A percentile compares a stretch with the other conserved stretches of the same genome.
These are phyloP conservation scores for Pholiota molesta DNA, from an alignment of 768 basidiomycete genomes.

Conservation along the genomic window DNA sequence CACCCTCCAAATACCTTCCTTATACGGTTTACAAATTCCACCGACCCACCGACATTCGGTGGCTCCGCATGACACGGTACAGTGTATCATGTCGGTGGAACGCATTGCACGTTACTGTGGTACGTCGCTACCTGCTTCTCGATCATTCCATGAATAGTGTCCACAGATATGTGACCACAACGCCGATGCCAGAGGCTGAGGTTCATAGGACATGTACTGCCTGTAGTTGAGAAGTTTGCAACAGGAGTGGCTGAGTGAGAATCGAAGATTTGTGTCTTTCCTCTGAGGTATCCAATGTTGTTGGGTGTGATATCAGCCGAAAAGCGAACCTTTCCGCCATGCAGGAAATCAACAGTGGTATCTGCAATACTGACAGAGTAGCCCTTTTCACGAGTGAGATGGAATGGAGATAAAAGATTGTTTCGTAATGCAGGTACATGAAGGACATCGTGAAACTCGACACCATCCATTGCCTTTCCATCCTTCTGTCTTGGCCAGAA, in stretches of 20 bases:
- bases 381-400: slow-evolving; percentile 2
- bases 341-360: no score
- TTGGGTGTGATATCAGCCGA: neutral
- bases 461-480: neutral
- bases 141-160: slow-evolving; percentile 4
- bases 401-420: slow-evolving; percentile 14
- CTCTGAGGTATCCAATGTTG: neutral
- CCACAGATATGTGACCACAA: neutral
- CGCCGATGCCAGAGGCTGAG: slow-evolving; percentile 8
- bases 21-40: no score
- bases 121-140: no score
- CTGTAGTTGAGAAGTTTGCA: neutral
- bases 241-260: neutral
- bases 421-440: slow-evolving; percentile 13
- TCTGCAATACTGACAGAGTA: neutral
- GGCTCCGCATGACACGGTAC: no score
- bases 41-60: no score
- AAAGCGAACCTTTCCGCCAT: neutral
- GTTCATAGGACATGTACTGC: neutral
- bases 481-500: neutral
- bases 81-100: no score
- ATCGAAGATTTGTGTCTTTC: neutral
- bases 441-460: slow-evolving; percentile 6
- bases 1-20: no score
- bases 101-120: no score